A percentile compares a stretch with the other conserved stretches of the same genome.
Conservation (phyloP, 2,329 filamentous ascomycete genomes). For the Penicillium paneum region DNA sequence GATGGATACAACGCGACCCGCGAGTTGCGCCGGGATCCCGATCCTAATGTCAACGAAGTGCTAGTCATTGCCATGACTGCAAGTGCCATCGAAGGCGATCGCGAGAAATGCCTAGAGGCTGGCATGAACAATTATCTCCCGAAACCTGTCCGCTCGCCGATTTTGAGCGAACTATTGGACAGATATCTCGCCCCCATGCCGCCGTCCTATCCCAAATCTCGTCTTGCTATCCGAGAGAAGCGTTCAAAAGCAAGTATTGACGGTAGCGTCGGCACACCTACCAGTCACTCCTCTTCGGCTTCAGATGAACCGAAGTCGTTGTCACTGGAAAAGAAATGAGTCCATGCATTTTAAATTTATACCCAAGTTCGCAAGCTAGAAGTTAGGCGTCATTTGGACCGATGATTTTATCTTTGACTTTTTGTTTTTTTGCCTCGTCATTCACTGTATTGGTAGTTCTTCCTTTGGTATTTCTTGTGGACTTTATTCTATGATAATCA, state of each 20-base stretch:
- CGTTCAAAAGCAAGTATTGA: conserved; percentile 28
- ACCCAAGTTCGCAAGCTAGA: conserved; percentile 19
- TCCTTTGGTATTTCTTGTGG: not conserved
- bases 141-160: conserved; percentile 86
- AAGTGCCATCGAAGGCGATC: conserved; percentile 86
- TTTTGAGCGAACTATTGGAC: conserved; percentile 79
- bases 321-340: conserved; percentile 22
- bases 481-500: not conserved
- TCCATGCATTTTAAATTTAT: conserved; percentile 18
- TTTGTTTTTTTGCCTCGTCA: not conserved
- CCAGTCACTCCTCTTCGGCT: conserved; percentile 26
- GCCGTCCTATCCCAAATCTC: conserved; percentile 35
- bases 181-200: conserved; percentile 57
- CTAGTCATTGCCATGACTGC: conserved; percentile 98
- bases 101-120: conserved; percentile 90
- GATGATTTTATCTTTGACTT: not conserved
- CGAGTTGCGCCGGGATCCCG: conserved; percentile 70
- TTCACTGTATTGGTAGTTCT: not conserved
- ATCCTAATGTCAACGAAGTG: conserved; percentile 73
- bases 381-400: conserved; percentile 14
- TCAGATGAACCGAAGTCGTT: conserved; percentile 25
- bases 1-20: conserved; percentile 91
- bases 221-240: conserved; percentile 31
- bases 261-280: conserved; percentile 24
- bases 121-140: conserved; percentile 98